phyloP scores from a whole-genome alignment of 441 rosid species.

The Erodium moschatum region DNA sequence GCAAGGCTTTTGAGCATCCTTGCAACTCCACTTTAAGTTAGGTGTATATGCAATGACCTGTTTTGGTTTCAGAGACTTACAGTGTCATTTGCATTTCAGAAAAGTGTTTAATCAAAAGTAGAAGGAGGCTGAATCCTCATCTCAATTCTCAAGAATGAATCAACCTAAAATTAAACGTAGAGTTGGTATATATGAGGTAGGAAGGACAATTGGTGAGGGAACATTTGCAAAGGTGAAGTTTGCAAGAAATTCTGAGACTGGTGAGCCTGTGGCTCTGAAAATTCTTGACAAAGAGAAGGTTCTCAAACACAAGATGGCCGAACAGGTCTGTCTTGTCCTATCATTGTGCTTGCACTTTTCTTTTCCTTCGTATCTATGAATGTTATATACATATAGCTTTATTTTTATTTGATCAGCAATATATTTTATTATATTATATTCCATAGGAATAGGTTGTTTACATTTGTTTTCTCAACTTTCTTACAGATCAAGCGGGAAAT shows the following conservation, averaged over 20 bases:
- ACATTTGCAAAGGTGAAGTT: constrained; percentile 94
- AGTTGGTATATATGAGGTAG: constrained; percentile 84
- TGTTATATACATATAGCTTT: neutral
- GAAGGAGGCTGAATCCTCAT: constrained; percentile 22
- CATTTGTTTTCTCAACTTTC: neutral
- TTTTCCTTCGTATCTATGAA: neutral
- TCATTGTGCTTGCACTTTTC: neutral
- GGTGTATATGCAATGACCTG: neutral
- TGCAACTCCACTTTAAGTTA: neutral
- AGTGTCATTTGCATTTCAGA: constrained; percentile 22
- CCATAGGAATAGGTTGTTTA: neutral
- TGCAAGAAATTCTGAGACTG: constrained; percentile 75
- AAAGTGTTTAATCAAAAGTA: constrained; percentile 13
- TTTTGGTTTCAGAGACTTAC: neutral
- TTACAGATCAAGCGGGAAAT: constrained; percentile 75
- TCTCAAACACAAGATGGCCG: constrained; percentile 93
- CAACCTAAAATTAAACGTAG: constrained; percentile 73
- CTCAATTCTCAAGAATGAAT: constrained; percentile 39
- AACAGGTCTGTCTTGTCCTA: constrained; percentile 48
- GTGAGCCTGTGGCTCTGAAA: constrained; percentile 79
- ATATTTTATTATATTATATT: neutral
- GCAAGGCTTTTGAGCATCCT: neutral
- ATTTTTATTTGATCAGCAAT: too few relatives aligned
- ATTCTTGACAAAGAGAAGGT: constrained; percentile 94
- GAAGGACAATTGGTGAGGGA: constrained; percentile 93